These are phyloP conservation scores for Gnaphalium uliginosum DNA, from an alignment of 129 eudicot species.

Conservation along the genomic window DNA sequence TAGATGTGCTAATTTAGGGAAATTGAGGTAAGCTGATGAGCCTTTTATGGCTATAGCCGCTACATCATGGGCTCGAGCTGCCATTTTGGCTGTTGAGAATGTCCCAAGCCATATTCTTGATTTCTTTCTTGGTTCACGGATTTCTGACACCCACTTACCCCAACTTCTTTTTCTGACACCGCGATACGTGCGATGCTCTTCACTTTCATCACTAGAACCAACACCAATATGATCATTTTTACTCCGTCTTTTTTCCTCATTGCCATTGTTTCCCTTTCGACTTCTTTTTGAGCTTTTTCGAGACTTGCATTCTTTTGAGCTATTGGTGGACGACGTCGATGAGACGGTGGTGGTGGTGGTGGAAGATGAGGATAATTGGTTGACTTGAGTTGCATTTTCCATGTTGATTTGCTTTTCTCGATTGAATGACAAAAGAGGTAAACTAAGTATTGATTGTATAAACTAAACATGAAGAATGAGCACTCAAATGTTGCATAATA, in stretches of 20 bases:
- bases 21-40: constrained; percentile 60
- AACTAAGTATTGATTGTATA: constrained; percentile 3
- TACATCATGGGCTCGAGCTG: constrained; percentile 84
- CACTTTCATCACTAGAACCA: background rate
- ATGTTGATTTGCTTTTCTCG: constrained; percentile 26
- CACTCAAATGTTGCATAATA: constrained; percentile 32
- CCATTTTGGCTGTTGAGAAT: constrained; percentile 71
- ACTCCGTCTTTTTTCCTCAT: constrained; percentile 26
- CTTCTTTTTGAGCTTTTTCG: constrained; percentile 23
- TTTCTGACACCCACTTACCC: constrained; percentile 87
- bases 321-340: constrained; percentile 14
- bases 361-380: constrained; percentile 32
- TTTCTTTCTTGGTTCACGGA: constrained; percentile 73
- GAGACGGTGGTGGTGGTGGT: background rate
- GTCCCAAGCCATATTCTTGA: constrained; percentile 90
- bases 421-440: constrained; percentile 19
- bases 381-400: constrained; percentile 30
- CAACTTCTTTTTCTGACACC: constrained; percentile 69
- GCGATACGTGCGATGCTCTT: constrained; percentile 44
- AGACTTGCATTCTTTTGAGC: constrained; percentile 26
- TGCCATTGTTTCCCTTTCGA: constrained; percentile 34
- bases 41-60: constrained; percentile 81
- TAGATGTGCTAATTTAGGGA: constrained; percentile 52
- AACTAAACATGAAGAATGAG: constrained; percentile 17
- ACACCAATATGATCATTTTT: background rate